Base-by-base conservation (phyloP, 73 alveolate genomes). In the Urostyla sp. region DNA sequence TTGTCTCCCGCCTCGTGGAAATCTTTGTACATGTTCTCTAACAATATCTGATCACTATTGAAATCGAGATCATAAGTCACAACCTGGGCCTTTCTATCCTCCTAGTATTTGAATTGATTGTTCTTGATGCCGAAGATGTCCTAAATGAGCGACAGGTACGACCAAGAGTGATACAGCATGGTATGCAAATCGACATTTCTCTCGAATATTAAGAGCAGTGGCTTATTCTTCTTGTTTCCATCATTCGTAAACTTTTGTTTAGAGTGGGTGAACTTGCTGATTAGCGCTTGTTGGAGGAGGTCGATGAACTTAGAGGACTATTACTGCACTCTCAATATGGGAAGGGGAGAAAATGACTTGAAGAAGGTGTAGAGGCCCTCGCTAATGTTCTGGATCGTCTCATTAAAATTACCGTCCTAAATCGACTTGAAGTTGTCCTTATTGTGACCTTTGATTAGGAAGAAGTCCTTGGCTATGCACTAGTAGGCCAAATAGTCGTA, bases 141-240 rank as follows among this genome's bases (percentile, higher is more conserved):
- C 23, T 84, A 72, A 50, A 84, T 44, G 0, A 84, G 83, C 8
- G 92, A 55, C 1, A 84, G 51, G 48, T 84, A 84, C 13, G 54
- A 74, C 92, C 92, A 84, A 0, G 92, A 73, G 36, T 84, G 92
- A 32, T 79, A 52, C 13, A 74, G 84, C 92, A 74, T 73, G 4
- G 80, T 59, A 16, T 80, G 81, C 35, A 73, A 16, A 40, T 84
- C 92, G 37, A 74, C 28, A 28, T 52, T 51, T 40, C 92, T 55
- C 50, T 84, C 79, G 32, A 84, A 59, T 13, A 84, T 28, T 36
- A 84, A 40, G 16, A 84, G 84, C 23, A 84, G 28, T 0, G 88
- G 75, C 40, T 79, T 54, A 50, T 53, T 79, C 63, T 30, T 24
- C 84, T 38, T 30, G 30, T 36, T 32, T 63, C 61, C 5, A 18